Conservation (phyloP, 805 yeast genomes). For the Saccharomycopsis fermentans region DNA sequence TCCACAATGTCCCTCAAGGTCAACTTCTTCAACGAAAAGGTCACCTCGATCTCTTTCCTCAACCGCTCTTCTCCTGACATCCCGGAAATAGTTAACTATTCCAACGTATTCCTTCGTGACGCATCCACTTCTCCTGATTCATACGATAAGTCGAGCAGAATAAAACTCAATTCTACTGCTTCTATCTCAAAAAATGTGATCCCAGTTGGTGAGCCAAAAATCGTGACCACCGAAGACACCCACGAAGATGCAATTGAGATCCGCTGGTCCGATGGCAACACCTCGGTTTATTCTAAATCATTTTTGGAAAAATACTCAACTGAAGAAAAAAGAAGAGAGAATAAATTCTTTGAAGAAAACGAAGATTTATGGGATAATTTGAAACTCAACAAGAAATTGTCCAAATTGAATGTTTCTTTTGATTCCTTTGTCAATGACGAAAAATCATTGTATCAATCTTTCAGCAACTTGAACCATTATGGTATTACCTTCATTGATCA, state of each 20-base stretch:
- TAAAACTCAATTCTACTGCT: constrained; percentile 58
- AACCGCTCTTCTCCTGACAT: constrained; percentile 6
- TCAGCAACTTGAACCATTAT: constrained; percentile 11
- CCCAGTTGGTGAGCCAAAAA: constrained; percentile 24
- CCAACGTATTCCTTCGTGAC: constrained; percentile 54
- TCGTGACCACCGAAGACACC: background rate
- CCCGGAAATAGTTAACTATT: constrained; percentile 28
- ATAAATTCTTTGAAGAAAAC: constrained; percentile 14
- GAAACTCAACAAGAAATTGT: background rate
- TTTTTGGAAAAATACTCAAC: constrained; percentile 39
- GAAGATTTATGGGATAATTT: constrained; percentile 9
- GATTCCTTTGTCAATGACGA: constrained; percentile 9
- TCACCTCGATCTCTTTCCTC: constrained; percentile 16
- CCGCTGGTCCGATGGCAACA: constrained; percentile 40
- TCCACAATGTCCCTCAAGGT: constrained; percentile 10
- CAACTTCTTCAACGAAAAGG: constrained; percentile 17
- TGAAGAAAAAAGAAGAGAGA: constrained; percentile 23
- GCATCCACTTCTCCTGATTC: constrained; percentile 41
- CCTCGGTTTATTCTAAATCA: constrained; percentile 31
- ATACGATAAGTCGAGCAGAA: constrained; percentile 45
- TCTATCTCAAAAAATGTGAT: constrained; percentile 28
- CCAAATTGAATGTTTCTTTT: background rate
- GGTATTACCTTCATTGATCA: constrained; percentile 13
- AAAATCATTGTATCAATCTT: constrained; percentile 7
- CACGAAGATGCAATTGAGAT: constrained; percentile 30